Percentiles rank a stretch among this genome's conserved stretches.
phyloP scores from a whole-genome alignment of 176 grass and related monocot species.

The Pontederia paniculata region DNA sequence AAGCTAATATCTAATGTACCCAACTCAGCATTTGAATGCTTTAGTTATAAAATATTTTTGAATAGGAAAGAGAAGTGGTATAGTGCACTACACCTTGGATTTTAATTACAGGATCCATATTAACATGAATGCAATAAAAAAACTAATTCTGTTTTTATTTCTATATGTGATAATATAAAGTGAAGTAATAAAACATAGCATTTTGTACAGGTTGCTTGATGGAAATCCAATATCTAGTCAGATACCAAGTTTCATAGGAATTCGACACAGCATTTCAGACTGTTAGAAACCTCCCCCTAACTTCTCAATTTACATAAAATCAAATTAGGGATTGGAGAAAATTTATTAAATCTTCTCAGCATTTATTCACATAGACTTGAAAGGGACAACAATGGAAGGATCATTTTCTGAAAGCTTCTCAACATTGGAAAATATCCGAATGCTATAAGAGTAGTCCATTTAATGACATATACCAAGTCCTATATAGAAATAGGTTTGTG shows the following conservation, averaged over 20 bases:
- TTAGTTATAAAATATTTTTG: no score
- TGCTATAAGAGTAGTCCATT: neutral
- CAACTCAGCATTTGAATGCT: no score
- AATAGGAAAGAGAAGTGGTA: no score
- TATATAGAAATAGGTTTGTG: neutral
- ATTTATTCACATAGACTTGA: conserved; percentile 2
- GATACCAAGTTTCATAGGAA: conserved; percentile 22
- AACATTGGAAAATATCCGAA: neutral
- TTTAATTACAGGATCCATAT: no score
- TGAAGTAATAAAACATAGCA: neutral
- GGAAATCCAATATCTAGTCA: conserved; percentile 16
- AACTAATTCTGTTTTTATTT: no score
- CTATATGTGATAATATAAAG: neutral
- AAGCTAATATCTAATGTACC: no score
- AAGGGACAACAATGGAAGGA: conserved; percentile 15
- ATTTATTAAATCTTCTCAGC: neutral
- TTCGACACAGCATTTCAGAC: conserved; percentile 2
- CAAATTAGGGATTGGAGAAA: neutral
- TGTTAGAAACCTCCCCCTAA: neutral
- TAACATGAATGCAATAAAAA: no score
- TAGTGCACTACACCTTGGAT: no score
- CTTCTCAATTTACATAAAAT: neutral
- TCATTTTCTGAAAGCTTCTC: conserved; percentile 7
- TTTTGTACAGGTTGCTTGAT: conserved; percentile 10
- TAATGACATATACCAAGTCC: no score